Evolutionary conservation across 768 basidiomycete genomes (phyloP).

Genomic region (Russula abietina): DNA sequence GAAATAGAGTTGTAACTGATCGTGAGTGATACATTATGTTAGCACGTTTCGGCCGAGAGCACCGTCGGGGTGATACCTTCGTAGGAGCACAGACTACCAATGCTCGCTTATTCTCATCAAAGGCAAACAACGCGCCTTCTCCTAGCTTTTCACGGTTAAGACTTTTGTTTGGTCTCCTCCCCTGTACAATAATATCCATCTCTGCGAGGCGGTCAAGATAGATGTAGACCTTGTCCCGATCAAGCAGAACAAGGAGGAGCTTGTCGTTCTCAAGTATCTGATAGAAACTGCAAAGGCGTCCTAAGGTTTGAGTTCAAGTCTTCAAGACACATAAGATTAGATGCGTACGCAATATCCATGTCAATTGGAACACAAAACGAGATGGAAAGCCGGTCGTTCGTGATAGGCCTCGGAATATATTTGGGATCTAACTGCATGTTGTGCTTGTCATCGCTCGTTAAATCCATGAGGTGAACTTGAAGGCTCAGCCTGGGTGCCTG

Average conservation of each 20-base stretch:
- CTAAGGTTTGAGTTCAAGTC: not conserved
- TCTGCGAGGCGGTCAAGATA: constrained; percentile 15
- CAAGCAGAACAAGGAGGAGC: constrained; percentile 13
- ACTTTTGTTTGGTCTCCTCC: not conserved
- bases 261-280: constrained; percentile 17
- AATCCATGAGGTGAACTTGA: not conserved
- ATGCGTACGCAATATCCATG: constrained; percentile 6
- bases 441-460: constrained; percentile 15
- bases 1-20: constrained; percentile 37
- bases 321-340: not conserved
- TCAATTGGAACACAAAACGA: constrained; percentile 8
- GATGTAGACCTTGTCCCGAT: constrained; percentile 8
- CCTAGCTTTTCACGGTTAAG: constrained; percentile 46
- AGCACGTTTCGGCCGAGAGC: not conserved
- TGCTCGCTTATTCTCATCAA: constrained; percentile 47
- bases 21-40: not conserved
- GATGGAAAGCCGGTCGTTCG: constrained; percentile 8
- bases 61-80: constrained; percentile 32
- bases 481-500: constrained; percentile 6
- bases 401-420: constrained; percentile 12
- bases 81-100: constrained; percentile 40
- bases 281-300: constrained; percentile 6
- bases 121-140: constrained; percentile 40
- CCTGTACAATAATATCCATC: constrained; percentile 1
- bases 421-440: constrained; percentile 14